These are phyloP conservation scores for Termitomyces sp. DNA, from an alignment of 768 basidiomycete genomes.

Conservation along the genomic window DNA sequence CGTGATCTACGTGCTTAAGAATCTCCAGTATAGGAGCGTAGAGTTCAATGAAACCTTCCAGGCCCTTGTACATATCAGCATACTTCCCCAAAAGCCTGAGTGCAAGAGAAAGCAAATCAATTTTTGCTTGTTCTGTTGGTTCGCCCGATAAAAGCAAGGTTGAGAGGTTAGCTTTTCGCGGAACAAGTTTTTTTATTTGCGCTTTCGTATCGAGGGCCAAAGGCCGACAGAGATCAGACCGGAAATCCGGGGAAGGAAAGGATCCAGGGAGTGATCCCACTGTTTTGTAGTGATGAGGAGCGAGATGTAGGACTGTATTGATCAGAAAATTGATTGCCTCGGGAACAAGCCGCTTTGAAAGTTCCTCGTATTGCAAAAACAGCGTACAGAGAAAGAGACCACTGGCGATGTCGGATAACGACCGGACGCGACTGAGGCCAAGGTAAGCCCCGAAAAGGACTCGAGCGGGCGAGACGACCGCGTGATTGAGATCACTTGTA, in stretches of 20 bases:
- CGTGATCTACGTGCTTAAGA: constrained; percentile 46
- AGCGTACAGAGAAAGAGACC: constrained; percentile 89
- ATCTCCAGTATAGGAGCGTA: constrained; percentile 63
- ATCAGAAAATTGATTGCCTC: constrained; percentile 83
- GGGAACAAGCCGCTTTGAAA: constrained; percentile 85
- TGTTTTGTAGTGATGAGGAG: constrained; percentile 52
- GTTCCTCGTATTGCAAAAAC: constrained; percentile 75
- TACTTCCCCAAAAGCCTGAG: constrained; percentile 62
- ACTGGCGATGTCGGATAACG: constrained; percentile 67
- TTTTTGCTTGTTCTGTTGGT: constrained; percentile 61
- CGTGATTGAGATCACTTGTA: constrained; percentile 90
- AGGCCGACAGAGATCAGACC: constrained; percentile 36
- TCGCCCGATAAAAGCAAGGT: constrained; percentile 31
- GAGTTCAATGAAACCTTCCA: constrained; percentile 83
- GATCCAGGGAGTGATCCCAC: constrained; percentile 52
- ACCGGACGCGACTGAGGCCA: constrained; percentile 74
- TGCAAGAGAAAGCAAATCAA: constrained; percentile 60
- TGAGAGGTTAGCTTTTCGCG: constrained; percentile 43
- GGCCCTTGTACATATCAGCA: constrained; percentile 70
- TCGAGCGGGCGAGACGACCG: constrained; percentile 81
- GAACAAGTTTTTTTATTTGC: constrained; percentile 30
- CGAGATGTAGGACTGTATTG: constrained; percentile 66
- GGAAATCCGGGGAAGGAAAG: constrained; percentile 72
- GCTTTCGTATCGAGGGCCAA: constrained; percentile 36
- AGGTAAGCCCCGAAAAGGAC: constrained; percentile 91